A percentile compares a stretch with the other conserved stretches of the same genome.
Evolutionary conservation across 805 yeast genomes (phyloP).

Genomic region (Candida tallmaniae): DNA sequence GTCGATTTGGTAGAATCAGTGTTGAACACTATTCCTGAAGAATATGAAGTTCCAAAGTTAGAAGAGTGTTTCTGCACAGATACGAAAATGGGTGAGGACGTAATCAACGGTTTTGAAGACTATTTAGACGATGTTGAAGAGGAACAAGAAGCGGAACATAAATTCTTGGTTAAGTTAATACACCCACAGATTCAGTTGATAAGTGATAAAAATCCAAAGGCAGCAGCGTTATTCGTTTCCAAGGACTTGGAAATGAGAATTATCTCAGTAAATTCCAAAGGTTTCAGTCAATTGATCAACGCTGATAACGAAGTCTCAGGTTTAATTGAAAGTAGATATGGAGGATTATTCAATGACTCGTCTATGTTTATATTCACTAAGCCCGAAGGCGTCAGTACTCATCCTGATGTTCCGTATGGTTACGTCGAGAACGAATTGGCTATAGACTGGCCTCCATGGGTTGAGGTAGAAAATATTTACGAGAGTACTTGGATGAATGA

Average conservation of each 20-base stretch:
- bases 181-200: conserved; percentile 79
- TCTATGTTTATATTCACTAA: conserved; percentile 50
- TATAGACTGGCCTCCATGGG: conserved; percentile 83
- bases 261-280: conserved; percentile 39
- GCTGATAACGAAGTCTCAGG: conserved; percentile 30
- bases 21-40: conserved; percentile 16
- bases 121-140: conserved; percentile 41
- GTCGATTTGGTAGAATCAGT: conserved; percentile 45
- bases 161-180: conserved; percentile 61
- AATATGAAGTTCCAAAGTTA: conserved; percentile 13
- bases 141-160: conserved; percentile 44
- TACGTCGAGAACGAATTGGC: conserved; percentile 52
- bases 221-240: conserved; percentile 50
- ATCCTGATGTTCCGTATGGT: conserved; percentile 42
- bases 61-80: conserved; percentile 16
- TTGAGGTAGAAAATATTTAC: conserved; percentile 64
- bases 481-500: conserved; percentile 34
- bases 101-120: conserved; percentile 46
- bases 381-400: conserved; percentile 18
- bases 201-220: conserved; percentile 41
- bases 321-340: conserved; percentile 52
- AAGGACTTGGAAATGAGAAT: conserved; percentile 57
- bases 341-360: conserved; percentile 52
- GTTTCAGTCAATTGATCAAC: conserved; percentile 31
- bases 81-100: conserved; percentile 24